Conservation (phyloP, 805 yeast genomes). For the Candida rishiriensis region DNA sequence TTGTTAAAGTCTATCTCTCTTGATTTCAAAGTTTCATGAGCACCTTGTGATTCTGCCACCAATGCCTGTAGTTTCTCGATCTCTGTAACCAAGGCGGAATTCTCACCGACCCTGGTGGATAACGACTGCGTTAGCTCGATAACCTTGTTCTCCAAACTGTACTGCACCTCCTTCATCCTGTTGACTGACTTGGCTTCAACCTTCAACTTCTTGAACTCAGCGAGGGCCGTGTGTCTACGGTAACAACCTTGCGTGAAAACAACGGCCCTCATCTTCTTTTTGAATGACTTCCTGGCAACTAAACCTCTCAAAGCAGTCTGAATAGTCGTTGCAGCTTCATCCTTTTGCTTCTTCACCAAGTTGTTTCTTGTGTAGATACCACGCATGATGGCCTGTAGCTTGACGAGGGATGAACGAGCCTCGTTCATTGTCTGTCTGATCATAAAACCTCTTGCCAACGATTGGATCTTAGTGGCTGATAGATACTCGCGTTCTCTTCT, state of each 20-base stretch:
- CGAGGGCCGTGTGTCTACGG: conserved; percentile 71
- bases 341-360: conserved; percentile 44
- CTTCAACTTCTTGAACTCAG: conserved; percentile 58
- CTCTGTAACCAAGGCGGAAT: conserved; percentile 63
- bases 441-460: conserved; percentile 50
- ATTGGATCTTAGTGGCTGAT: conserved; percentile 73
- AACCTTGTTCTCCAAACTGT: conserved; percentile 94
- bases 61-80: conserved; percentile 48
- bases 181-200: conserved; percentile 90
- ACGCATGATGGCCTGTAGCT: conserved; percentile 44
- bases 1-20: conserved; percentile 52
- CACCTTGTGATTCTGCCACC: conserved; percentile 49
- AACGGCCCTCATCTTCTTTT: conserved; percentile 47
- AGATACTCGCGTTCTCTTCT: conserved; percentile 49
- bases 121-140: conserved; percentile 87
- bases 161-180: conserved; percentile 86
- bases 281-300: conserved; percentile 51
- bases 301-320: conserved; percentile 74
- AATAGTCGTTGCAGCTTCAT: conserved; percentile 61
- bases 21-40: conserved; percentile 49
- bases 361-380: conserved; percentile 53
- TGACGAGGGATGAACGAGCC: conserved; percentile 35
- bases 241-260: conserved; percentile 71
- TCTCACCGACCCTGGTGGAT: conserved; percentile 75
- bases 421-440: conserved; percentile 38